These are phyloP conservation scores for Penicillium argentinense DNA, from an alignment of 495 filamentous ascomycete genomes.

Conservation along the genomic window DNA sequence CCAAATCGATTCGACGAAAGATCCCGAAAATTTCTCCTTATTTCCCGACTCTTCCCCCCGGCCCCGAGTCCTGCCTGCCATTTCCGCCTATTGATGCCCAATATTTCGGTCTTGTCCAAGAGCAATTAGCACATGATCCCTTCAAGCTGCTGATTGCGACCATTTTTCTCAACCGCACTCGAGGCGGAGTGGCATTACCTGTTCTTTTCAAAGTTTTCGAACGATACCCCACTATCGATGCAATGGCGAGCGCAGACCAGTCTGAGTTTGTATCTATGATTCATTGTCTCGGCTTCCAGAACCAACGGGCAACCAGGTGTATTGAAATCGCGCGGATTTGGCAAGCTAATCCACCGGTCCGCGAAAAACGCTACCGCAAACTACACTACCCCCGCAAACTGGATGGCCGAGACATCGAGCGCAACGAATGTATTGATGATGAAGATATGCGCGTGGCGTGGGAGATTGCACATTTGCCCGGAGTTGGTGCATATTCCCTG, in stretches of 20 bases:
- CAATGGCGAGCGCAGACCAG: slow-evolving; percentile 58
- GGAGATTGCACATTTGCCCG: slow-evolving; percentile 85
- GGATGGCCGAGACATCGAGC: slow-evolving; percentile 56
- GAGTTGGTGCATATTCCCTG: slow-evolving; percentile 80
- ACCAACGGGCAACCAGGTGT: slow-evolving; percentile 57
- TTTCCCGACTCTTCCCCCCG: slow-evolving; percentile 41
- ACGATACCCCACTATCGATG: slow-evolving; percentile 64
- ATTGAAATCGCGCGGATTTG: slow-evolving; percentile 70
- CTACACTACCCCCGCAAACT: slow-evolving; percentile 63
- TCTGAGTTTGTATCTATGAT: slow-evolving; percentile 64
- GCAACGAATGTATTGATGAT: slow-evolving; percentile 47
- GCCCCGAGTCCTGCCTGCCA: slow-evolving; percentile 62
- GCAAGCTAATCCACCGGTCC: slow-evolving; percentile 61
- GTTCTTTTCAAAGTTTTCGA: slow-evolving; percentile 68
- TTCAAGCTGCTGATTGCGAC: slow-evolving; percentile 73
- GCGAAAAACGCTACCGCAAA: slow-evolving; percentile 60
- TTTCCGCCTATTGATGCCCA: slow-evolving; percentile 65
- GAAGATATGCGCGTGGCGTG: slow-evolving; percentile 56
- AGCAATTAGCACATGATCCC: slow-evolving; percentile 68
- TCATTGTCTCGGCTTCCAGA: slow-evolving; percentile 72
- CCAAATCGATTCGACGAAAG: slow-evolving; percentile 21
- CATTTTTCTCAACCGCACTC: slow-evolving; percentile 81
- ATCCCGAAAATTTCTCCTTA: slow-evolving; percentile 46
- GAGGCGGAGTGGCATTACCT: slow-evolving; percentile 72
- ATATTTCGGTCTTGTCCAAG: slow-evolving; percentile 79